phyloP scores from a whole-genome alignment of 495 filamentous ascomycete species.

The Trichoderma parareesei region DNA sequence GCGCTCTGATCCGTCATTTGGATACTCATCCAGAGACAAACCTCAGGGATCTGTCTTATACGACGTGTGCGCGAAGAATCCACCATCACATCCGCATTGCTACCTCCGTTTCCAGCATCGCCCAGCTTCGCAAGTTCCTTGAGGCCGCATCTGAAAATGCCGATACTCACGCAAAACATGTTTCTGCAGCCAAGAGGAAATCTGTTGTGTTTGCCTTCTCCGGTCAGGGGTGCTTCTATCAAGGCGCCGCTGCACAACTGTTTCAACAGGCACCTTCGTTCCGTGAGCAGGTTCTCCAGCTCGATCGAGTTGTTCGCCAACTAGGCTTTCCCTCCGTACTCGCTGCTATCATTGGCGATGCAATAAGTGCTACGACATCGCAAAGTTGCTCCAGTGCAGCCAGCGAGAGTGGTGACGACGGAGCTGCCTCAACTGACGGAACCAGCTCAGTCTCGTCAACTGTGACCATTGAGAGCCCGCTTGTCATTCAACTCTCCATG shows the following conservation, averaged over 20 bases:
- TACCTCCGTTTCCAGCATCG: conserved; percentile 44
- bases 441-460: too few relatives aligned
- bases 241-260: not conserved
- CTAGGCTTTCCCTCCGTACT: not conserved
- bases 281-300: not conserved
- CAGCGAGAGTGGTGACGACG: not conserved
- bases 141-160: not conserved
- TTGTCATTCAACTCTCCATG: conserved; percentile 69
- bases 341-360: not conserved
- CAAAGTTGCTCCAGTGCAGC: not conserved
- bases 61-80: conserved; percentile 69
- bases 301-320: not conserved
- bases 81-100: conserved; percentile 69
- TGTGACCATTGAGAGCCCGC: too few relatives aligned
- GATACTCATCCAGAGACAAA: conserved; percentile 42
- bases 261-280: not conserved
- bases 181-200: too few relatives aligned
- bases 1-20: conserved; percentile 44
- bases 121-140: conserved; percentile 25
- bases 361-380: not conserved
- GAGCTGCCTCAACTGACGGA: too few relatives aligned
- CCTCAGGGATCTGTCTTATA: conserved; percentile 60
- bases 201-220: conserved; percentile 57
- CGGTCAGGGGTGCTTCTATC: conserved; percentile 55
- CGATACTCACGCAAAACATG: not conserved